Percentiles rank a stretch among this genome's conserved stretches.
Conservation (phyloP, 495 filamentous ascomycete genomes). For the Aspergillus cavernicola region DNA sequence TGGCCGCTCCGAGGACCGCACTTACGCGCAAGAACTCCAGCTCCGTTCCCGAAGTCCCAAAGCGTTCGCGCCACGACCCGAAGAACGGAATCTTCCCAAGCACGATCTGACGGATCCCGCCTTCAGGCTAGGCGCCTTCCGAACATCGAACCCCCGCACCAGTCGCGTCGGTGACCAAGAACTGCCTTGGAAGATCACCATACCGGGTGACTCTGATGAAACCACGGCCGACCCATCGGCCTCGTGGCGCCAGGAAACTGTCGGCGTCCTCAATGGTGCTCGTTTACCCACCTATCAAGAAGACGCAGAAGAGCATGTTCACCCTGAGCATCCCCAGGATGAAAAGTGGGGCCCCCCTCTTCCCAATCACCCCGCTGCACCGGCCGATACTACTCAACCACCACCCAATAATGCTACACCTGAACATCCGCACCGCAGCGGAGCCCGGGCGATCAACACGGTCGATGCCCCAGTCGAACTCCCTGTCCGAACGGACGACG, state of each 20-base stretch:
- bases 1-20: constrained; percentile 17
- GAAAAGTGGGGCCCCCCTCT: background rate
- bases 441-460: constrained; percentile 22
- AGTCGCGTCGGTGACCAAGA: constrained; percentile 30
- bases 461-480: constrained; percentile 32
- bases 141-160: constrained; percentile 18
- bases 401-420: background rate
- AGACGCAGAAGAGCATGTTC: constrained; percentile 9
- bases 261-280: constrained; percentile 8
- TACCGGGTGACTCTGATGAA: constrained; percentile 22
- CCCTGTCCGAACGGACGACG: constrained; percentile 39
- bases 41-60: constrained; percentile 28
- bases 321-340: background rate
- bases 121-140: constrained; percentile 24
- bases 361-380: background rate
- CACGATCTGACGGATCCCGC: constrained; percentile 27
- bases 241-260: constrained; percentile 6
- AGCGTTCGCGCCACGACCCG: constrained; percentile 14
- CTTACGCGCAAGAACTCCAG: constrained; percentile 24
- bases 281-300: constrained; percentile 20
- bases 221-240: background rate
- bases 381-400: background rate
- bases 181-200: constrained; percentile 26
- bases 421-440: constrained; percentile 24
- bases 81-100: constrained; percentile 16